Conservation (phyloP, 495 filamentous ascomycete species). For the Glutinoglossum americanum region DNA sequence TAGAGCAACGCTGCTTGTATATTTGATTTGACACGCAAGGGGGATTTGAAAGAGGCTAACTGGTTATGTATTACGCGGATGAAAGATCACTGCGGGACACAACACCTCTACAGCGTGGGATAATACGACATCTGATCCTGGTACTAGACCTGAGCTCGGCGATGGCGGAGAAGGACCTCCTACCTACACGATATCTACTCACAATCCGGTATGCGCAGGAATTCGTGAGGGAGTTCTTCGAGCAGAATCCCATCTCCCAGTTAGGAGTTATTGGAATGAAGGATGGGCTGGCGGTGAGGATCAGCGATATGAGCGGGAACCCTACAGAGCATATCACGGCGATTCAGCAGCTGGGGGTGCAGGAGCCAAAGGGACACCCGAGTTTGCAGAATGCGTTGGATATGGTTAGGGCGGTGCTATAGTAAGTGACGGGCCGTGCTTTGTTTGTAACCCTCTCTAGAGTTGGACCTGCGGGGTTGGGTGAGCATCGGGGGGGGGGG, state of each 20-base stretch:
- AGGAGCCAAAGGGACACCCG: constrained; percentile 75
- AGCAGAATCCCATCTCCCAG: constrained; percentile 98
- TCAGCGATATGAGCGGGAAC: constrained; percentile 82
- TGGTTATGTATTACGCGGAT: not conserved
- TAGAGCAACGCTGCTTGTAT: not conserved
- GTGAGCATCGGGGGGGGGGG: not conserved
- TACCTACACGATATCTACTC: constrained; percentile 66
- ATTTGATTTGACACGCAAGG: not conserved
- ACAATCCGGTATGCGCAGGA: constrained; percentile 65
- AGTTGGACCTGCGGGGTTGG: not conserved
- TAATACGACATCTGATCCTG: constrained; percentile 82
- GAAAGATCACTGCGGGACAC: constrained; percentile 66
- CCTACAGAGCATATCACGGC: constrained; percentile 69
- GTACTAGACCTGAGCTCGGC: constrained; percentile 83
- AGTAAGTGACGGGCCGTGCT: constrained; percentile 25
- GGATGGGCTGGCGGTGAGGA: constrained; percentile 66
- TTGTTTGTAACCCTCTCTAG: not conserved
- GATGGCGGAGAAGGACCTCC: constrained; percentile 87
- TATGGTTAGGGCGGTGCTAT: constrained; percentile 76
- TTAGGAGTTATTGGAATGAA: constrained; percentile 76
- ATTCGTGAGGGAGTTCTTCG: constrained; percentile 88
- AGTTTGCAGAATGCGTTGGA: constrained; percentile 89
- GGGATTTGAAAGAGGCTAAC: not conserved
- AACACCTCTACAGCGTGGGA: constrained; percentile 83
- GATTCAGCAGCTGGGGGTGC: constrained; percentile 41